Evolutionary conservation across 495 filamentous ascomycete genomes (phyloP), one percentile per base, ranked within the genome.

Genomic region (Echria macrotheca): DNA sequence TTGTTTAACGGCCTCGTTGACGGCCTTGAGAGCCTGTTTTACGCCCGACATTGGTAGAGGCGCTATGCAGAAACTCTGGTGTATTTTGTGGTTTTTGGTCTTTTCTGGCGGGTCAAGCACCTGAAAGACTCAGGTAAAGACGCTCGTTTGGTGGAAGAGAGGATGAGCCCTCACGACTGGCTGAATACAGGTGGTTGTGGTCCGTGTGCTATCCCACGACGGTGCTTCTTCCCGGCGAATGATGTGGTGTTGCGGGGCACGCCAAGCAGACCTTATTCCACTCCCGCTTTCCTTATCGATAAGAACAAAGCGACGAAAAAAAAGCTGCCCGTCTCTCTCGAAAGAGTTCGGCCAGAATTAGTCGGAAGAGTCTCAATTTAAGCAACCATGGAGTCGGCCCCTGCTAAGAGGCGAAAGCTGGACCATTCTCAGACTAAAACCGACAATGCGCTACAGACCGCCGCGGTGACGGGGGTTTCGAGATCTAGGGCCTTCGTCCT

Each of bases 11-110:
- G 86, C 84, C 39, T 81, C 75, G 60, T 85, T 86, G 47, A 89
- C 86, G 47, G 86, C 83, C 68, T 95, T 97, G 48, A 97, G 74
- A 53, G 83, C 76, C 47, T 85, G 76, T 70, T 95, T 98, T 64
- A 72, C 74, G 59, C 53, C 66, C 42, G 74, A 72, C 73, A 78
- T 78, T 14, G n/a, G n/a, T n/a, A n/a, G n/a, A n/a, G n/a, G n/a
- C n/a, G n/a, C n/a, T n/a, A n/a, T n/a, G n/a, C n/a, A n/a, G n/a
- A n/a, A n/a, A n/a, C n/a, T n/a, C n/a, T n/a, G 28, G 28, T 12
- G 28, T 12, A 12, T 31, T 31, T 31, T 47, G 37, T 63, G 63
- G 40, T 40, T 26, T n/a, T n/a, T n/a, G n/a, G n/a, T n/a, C n/a
- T n/a, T n/a, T n/a, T n/a, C n/a, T n/a, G n/a, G n/a, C n/a, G n/a